phyloP scores from a whole-genome alignment of 257 asterid genomes.

The Solanum dulcamara region DNA sequence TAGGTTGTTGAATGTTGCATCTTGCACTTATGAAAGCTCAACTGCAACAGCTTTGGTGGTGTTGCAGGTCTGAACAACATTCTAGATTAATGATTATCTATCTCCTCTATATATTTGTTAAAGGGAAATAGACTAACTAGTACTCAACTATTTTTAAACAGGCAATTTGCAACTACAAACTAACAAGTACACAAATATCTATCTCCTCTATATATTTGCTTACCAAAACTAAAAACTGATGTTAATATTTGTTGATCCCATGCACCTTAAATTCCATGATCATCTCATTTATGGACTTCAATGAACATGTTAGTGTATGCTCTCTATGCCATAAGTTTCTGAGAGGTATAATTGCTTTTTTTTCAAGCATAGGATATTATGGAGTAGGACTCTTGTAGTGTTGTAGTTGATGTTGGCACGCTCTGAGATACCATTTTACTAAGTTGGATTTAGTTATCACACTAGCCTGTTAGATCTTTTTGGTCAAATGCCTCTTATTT shows the following conservation, averaged over 20 bases:
- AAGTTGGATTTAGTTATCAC: not conserved
- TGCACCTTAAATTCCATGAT: not conserved
- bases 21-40: too few species aligned
- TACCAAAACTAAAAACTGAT: not conserved
- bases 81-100: not conserved
- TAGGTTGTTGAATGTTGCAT: too few species aligned
- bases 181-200: too few species aligned
- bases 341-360: not conserved
- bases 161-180: constrained; percentile 47
- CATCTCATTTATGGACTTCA: not conserved
- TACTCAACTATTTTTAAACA: not conserved
- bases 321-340: not conserved
- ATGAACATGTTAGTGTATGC: not conserved
- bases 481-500: not conserved
- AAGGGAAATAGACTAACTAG: not conserved
- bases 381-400: not conserved
- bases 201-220: too few species aligned
- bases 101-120: not conserved
- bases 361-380: not conserved
- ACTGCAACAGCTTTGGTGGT: too few species aligned
- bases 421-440: not conserved
- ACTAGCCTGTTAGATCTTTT: not conserved
- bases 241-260: not conserved
- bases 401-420: not conserved
- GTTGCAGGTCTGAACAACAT: not conserved